Percentiles rank a stretch among this genome's conserved stretches.
These are phyloP conservation scores for Blastomyces gilchristii DNA, from an alignment of 2,329 filamentous ascomycete species.

Conservation along the genomic window DNA sequence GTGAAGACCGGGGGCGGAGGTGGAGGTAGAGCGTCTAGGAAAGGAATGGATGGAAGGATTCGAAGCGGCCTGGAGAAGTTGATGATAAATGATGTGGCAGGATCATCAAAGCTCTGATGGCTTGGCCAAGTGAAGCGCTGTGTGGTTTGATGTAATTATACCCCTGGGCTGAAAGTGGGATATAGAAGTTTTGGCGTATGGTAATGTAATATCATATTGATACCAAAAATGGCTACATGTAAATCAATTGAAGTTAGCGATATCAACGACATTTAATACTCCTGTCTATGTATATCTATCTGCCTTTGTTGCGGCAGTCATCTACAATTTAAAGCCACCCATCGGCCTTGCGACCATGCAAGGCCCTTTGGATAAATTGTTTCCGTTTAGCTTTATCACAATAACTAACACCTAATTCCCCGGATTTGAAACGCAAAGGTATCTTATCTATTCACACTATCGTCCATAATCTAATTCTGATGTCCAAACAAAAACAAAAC, in stretches of 20 bases:
- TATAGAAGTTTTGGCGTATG: not conserved
- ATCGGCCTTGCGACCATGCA: not conserved
- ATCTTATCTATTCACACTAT: not conserved
- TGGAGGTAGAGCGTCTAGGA: not conserved
- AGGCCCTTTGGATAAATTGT: not conserved
- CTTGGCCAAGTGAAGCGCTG: not conserved
- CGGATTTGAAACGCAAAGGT: not conserved
- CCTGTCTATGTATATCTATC: not conserved
- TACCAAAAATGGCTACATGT: not conserved
- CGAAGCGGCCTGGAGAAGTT: constrained; percentile 50
- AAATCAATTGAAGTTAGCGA: not conserved
- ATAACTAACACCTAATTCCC: not conserved
- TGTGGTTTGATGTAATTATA: not conserved
- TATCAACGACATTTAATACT: not conserved
- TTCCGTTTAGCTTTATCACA: not conserved
- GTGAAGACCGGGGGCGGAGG: constrained; percentile 40
- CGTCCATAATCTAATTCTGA: not conserved
- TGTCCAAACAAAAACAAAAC: not conserved
- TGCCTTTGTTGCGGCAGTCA: too few species aligned
- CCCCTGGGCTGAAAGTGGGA: not conserved
- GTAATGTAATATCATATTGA: not conserved
- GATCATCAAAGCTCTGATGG: constrained; percentile 8
- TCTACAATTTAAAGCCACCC: not conserved
- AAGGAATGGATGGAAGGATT: constrained; percentile 31
- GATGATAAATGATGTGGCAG: constrained; percentile 25